Evolutionary conservation across 2,329 filamentous ascomycete genomes (phyloP), one percentile per base, ranked within the genome.

Genomic region (Fusarium musae): DNA sequence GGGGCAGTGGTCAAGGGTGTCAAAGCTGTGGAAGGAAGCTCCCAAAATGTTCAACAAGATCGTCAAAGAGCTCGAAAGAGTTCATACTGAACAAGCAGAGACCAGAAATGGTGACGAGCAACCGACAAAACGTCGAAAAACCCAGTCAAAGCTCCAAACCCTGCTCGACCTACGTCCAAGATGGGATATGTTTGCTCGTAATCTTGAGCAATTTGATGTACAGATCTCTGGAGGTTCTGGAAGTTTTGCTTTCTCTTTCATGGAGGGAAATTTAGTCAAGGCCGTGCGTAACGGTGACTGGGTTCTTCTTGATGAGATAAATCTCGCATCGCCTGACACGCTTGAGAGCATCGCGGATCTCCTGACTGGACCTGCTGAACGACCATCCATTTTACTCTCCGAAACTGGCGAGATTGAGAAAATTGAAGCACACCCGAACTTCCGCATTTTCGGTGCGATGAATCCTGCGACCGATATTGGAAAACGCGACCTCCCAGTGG

Each of bases 361-460:
- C 13, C 86, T 99, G 59, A 91, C 92, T 59, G 93, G 93, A 12
- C 87, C 90, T 15, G 90, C 90, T 68, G 90, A 91, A 39, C 86
- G 87, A 1, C 96, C 96, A 3, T 98, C 94, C 1, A 91, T 99
- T 50, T 84, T 99, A 9, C 87, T 99, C 12, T 95, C 95, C 0
- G 96, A 99, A 83, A 96, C 95, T 43, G 96, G 96, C 42, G 95
- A 96, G 75, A 94, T 97, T 47, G 94, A 98, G 81, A 90, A 95
- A 73, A 92, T 99, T 40, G 88, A 92, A 69, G 96, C 95, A 2
- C 96, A 99, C 81, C 92, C 94, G 0, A 91, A 97, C 73, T 99
- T 99, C 81, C 91, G 96, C 43, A 93, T 99, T 19, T 99, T 99
- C 79, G 97, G 94, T 58, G 96, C 97, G 34, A 99, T 99, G 96